Evolutionary conservation across 108 stramenopile species (phyloP).

Genomic region (Nitzschia sp.): DNA sequence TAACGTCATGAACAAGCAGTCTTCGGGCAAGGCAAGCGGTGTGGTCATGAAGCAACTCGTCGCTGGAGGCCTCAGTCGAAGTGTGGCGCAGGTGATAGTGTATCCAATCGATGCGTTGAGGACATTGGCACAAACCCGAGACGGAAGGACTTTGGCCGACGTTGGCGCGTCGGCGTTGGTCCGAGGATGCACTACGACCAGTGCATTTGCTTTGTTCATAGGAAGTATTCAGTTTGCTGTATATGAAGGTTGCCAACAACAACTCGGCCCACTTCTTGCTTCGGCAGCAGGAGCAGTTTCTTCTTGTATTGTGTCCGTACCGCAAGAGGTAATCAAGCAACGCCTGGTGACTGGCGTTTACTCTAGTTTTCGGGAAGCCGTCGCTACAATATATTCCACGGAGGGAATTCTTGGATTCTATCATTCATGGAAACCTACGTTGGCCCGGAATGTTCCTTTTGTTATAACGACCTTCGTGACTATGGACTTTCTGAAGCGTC

Average conservation of each 20-base stretch:
- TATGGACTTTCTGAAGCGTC: slow-evolving; percentile 36
- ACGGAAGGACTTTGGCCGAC: slow-evolving; percentile 55
- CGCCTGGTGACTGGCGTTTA: slow-evolving; percentile 69
- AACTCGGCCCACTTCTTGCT: slow-evolving; percentile 42
- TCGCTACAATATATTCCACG: slow-evolving; percentile 39
- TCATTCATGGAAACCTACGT: slow-evolving; percentile 60
- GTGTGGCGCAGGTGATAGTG: slow-evolving; percentile 50
- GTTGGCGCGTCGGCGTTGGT: slow-evolving; percentile 46
- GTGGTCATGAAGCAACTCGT: slow-evolving; percentile 11
- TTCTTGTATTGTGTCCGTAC: slow-evolving; percentile 62
- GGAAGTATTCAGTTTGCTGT: slow-evolving; percentile 70
- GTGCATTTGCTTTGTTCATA: slow-evolving; percentile 60
- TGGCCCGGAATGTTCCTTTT: slow-evolving; percentile 72
- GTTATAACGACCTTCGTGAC: slow-evolving; percentile 63
- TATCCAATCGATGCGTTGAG: slow-evolving; percentile 78
- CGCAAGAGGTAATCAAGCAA: slow-evolving; percentile 79
- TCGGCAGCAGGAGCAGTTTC: slow-evolving; percentile 52
- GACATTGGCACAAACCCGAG: slow-evolving; percentile 70
- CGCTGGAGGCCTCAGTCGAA: slow-evolving; percentile 58
- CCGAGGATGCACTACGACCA: slow-evolving; percentile 59
- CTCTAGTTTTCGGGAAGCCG: slow-evolving; percentile 59
- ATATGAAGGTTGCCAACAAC: slow-evolving; percentile 34
- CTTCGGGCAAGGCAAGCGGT: neutral
- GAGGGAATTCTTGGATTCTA: slow-evolving; percentile 71
- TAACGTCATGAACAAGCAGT: too few relatives aligned